A percentile compares a stretch with the other conserved stretches of the same genome.
These are phyloP conservation scores for Globisporangium megalacanthum DNA, from an alignment of 352 stramenopile genomes.

Conservation along the genomic window DNA sequence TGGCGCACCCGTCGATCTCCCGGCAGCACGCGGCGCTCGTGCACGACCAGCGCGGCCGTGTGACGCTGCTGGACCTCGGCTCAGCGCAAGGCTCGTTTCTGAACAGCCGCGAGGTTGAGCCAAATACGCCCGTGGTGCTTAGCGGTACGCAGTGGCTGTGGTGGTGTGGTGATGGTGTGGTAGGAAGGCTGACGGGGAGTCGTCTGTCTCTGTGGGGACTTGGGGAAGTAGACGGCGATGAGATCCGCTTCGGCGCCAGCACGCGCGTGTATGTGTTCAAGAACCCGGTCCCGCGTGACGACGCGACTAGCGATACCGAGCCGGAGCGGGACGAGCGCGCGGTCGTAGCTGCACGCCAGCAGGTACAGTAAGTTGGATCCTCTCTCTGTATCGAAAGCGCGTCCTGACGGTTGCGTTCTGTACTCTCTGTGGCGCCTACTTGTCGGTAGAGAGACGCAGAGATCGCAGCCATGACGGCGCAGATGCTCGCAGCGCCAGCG, in stretches of 20 bases:
- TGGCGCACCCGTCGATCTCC: conserved; percentile 80
- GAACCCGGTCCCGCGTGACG: conserved; percentile 12
- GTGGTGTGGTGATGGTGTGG: too few species aligned
- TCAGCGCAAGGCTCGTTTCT: conserved; percentile 85
- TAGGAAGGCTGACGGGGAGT: too few species aligned
- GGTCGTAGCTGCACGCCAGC: conserved; percentile 20
- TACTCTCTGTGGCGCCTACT: background rate
- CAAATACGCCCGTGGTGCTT: conserved; percentile 35
- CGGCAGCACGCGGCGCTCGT: conserved; percentile 74
- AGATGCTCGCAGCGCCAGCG: conserved; percentile 55
- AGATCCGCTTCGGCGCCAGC: conserved; percentile 55
- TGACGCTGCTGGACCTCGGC: conserved; percentile 69
- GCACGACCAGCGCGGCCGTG: conserved; percentile 43
- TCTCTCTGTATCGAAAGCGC: background rate
- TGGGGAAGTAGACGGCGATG: conserved; percentile 30
- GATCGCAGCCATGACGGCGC: conserved; percentile 63
- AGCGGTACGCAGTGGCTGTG: conserved; percentile 15
- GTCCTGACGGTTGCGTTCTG: background rate
- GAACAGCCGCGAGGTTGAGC: conserved; percentile 58
- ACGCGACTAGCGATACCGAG: conserved; percentile 13
- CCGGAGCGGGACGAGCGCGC: conserved; percentile 8
- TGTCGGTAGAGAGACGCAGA: conserved; percentile 43
- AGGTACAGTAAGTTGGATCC: conserved; percentile 21
- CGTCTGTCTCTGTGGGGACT: background rate
- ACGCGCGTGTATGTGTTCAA: conserved; percentile 52